Base-by-base conservation (phyloP, 805 yeast species). In the Barnettozyma populi region DNA sequence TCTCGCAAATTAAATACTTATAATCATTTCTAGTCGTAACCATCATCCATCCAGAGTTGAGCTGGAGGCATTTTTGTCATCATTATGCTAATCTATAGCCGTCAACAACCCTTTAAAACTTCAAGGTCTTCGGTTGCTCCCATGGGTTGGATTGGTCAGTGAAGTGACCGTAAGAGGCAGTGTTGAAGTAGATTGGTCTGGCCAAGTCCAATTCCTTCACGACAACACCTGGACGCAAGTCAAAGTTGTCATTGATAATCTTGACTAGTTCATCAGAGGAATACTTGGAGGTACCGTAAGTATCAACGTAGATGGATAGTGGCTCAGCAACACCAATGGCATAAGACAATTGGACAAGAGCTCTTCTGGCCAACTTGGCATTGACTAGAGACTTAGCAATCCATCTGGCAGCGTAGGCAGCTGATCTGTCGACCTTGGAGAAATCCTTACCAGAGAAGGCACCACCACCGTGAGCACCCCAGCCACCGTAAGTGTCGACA, bases 401-500 rank as follows among this genome's bases (percentile, higher is more conserved):
- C 99, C 99, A 94, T 80, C 99, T 90, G 64, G 99, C 99, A 66
- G 99, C 97, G 71, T 94, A 94, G 60, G 99, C 99, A 69, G 99
- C 99, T 57, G 98, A 92, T 79, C 99, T 88, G 75, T 94, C 99
- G 67, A 94, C 99, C 82, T 94, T 94, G 71, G 97, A 89, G 87
- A 88, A 94, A 75, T 94, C 99, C 81, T 94, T 94, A 74, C 99
- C 99, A 57, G 96, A 86, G 90, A 94, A 94, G 57, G 99, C 99
- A 80, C 99, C 99, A 80, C 99, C 99, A 76, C 99, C 99, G 80
- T 94, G 99, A 67, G 99, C 98, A 75, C 99, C 97, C 95, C 99
- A 95, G 67, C 99, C 99, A 79, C 99, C 99, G 78, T 94, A 94
- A 57, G 99, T 95, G 75, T 94, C 99, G 69, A 94, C 99, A 66